These are phyloP conservation scores for Panellus pusillus DNA, from an alignment of 768 basidiomycete species.

Conservation along the genomic window DNA sequence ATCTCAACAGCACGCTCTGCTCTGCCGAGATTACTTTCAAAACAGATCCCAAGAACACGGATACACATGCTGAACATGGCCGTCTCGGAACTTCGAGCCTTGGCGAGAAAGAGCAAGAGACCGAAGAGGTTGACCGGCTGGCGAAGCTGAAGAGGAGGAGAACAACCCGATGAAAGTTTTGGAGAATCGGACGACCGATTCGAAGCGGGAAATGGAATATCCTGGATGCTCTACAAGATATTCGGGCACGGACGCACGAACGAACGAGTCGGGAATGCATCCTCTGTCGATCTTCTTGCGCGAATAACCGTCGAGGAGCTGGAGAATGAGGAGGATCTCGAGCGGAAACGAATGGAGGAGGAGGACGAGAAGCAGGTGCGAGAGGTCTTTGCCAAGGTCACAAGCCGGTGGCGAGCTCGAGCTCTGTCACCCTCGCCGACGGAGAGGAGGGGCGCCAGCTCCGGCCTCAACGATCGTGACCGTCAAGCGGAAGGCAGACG, in stretches of 20 bases:
- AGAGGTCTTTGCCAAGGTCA: constrained; percentile 80
- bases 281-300: constrained; percentile 61
- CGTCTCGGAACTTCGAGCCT: constrained; percentile 96
- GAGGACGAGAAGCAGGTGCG: constrained; percentile 92
- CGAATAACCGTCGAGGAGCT: constrained; percentile 66
- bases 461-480: constrained; percentile 46
- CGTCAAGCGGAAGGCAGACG: constrained; percentile 86
- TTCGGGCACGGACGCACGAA: constrained; percentile 84
- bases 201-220: constrained; percentile 98
- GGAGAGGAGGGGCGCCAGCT: constrained; percentile 18
- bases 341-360: constrained; percentile 71
- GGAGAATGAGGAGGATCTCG: constrained; percentile 75
- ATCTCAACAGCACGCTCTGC: constrained; percentile 72
- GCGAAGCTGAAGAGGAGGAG: constrained; percentile 86
- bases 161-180: constrained; percentile 97
- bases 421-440: constrained; percentile 20
- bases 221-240: constrained; percentile 92
- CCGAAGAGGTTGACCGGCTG: constrained; percentile 80
- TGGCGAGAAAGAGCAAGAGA: constrained; percentile 85
- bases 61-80: constrained; percentile 93
- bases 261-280: constrained; percentile 71
- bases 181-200: constrained; percentile 89
- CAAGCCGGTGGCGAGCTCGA: constrained; percentile 34
- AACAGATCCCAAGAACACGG: constrained; percentile 97
- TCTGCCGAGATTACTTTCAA: constrained; percentile 99